A percentile compares a stretch with the other conserved stretches of the same genome.
phyloP scores from a whole-genome alignment of 495 filamentous ascomycete genomes.

The Rhizodiscina lignyota region DNA sequence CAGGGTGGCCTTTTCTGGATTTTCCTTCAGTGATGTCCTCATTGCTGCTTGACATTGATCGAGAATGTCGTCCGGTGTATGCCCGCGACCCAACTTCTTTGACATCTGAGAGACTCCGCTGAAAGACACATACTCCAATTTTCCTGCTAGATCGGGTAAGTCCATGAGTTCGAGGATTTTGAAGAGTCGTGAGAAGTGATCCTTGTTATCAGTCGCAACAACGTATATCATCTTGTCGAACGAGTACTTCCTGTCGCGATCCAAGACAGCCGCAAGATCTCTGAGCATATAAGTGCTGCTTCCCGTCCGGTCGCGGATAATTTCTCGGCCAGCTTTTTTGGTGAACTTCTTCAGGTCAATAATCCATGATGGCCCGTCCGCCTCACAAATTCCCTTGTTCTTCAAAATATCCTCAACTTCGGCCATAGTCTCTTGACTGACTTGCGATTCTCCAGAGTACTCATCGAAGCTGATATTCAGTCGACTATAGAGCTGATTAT shows the following conservation, averaged over 20 bases:
- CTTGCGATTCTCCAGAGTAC: constrained; percentile 10
- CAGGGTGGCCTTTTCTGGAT: no score
- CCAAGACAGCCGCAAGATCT: constrained; percentile 45
- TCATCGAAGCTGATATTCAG: constrained; percentile 8
- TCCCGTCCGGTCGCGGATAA: constrained; percentile 43
- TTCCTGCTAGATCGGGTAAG: constrained; percentile 30
- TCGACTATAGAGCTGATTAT: constrained; percentile 5
- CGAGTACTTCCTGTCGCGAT: constrained; percentile 41
- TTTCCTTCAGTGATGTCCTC: no score
- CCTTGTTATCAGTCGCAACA: constrained; percentile 41
- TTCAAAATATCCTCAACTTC: constrained; percentile 31
- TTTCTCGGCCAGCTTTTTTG: constrained; percentile 37
- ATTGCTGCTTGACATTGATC: no score
- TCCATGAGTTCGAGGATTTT: constrained; percentile 46
- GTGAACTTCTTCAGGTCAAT: constrained; percentile 14
- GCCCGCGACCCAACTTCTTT: constrained; percentile 18
- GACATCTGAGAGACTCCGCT: constrained; percentile 28
- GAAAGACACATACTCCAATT: constrained; percentile 46
- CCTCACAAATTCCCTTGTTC: constrained; percentile 7
- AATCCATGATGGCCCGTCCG: constrained; percentile 4
- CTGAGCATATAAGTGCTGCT: constrained; percentile 49
- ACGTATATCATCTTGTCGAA: constrained; percentile 59
- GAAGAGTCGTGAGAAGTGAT: constrained; percentile 46
- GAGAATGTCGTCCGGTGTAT: no score
- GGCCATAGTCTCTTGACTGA: constrained; percentile 34